Percentiles rank a stretch among this genome's conserved stretches.
These are phyloP conservation scores for Euphorbia corollata DNA, from an alignment of 441 rosid species.

Conservation along the genomic window DNA sequence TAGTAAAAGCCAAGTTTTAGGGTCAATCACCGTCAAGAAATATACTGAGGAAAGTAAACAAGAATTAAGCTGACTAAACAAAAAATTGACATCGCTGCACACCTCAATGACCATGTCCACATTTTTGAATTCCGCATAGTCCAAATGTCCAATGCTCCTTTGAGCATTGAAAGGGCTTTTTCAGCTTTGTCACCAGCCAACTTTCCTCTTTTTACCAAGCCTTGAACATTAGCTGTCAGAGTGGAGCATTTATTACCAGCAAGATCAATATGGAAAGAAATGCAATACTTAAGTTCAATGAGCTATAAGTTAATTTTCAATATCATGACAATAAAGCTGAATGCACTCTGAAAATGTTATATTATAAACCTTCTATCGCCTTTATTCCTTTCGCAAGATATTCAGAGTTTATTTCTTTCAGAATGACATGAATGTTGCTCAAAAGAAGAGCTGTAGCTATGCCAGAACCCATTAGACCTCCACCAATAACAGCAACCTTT, in stretches of 20 bases:
- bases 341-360: neutral
- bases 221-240: constrained; percentile 59
- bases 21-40: constrained; percentile 6
- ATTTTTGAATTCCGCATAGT: constrained; percentile 72
- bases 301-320: constrained; percentile 12
- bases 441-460: constrained; percentile 73
- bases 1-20: constrained; percentile 6
- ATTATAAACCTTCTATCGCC: constrained; percentile 57
- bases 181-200: constrained; percentile 63
- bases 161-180: constrained; percentile 65
- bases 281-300: neutral
- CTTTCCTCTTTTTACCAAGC: constrained; percentile 66
- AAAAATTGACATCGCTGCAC: constrained; percentile 13
- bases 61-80: constrained; percentile 4
- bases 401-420: constrained; percentile 81
- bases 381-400: constrained; percentile 74
- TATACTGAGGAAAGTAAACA: constrained; percentile 4
- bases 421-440: constrained; percentile 59
- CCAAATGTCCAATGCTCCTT: constrained; percentile 77
- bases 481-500: constrained; percentile 94
- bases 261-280: constrained; percentile 12
- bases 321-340: constrained; percentile 2
- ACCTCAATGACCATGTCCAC: constrained; percentile 98
- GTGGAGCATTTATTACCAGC: constrained; percentile 14
- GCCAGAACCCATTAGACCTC: constrained; percentile 99